Evolutionary conservation across 768 basidiomycete genomes (phyloP).

Genomic region (Hysterangium stoloniferum): DNA sequence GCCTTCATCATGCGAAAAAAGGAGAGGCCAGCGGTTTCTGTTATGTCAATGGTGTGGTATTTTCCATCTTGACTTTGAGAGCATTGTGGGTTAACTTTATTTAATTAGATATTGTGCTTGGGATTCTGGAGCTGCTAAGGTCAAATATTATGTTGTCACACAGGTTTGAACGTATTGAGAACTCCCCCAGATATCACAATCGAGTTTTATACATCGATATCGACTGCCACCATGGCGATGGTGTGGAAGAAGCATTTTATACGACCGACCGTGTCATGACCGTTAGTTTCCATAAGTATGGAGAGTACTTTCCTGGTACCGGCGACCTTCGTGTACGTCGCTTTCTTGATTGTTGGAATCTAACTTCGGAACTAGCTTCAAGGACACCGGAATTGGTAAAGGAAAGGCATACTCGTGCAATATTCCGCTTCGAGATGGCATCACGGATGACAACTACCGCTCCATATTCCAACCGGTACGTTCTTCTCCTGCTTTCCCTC

Average conservation of each 20-base stretch:
- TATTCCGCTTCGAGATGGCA: slow-evolving; percentile 90
- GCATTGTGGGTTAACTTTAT: background rate
- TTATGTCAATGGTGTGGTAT: slow-evolving; percentile 82
- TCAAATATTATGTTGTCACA: slow-evolving; percentile 24
- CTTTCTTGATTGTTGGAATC: slow-evolving; percentile 2
- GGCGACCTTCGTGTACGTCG: slow-evolving; percentile 81
- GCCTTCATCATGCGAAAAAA: slow-evolving; percentile 98
- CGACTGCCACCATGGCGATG: slow-evolving; percentile 98
- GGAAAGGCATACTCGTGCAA: slow-evolving; percentile 93
- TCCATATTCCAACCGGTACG: slow-evolving; percentile 91
- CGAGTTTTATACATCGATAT: slow-evolving; percentile 98
- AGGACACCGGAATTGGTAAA: slow-evolving; percentile 92
- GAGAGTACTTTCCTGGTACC: slow-evolving; percentile 98
- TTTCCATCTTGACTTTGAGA: background rate
- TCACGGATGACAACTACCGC: slow-evolving; percentile 92
- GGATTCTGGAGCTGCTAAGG: slow-evolving; percentile 90
- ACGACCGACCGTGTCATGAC: slow-evolving; percentile 99
- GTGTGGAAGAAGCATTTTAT: slow-evolving; percentile 99
- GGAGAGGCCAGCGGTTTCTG: slow-evolving; percentile 99
- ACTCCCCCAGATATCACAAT: slow-evolving; percentile 67
- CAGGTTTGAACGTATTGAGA: background rate
- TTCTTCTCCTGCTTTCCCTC: slow-evolving; percentile 10
- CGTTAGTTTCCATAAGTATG: slow-evolving; percentile 96
- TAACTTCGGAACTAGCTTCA: background rate
- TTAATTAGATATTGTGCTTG: slow-evolving; percentile 83